Conservation (phyloP, 768 basidiomycete species). For the Lyophyllum decastes region DNA sequence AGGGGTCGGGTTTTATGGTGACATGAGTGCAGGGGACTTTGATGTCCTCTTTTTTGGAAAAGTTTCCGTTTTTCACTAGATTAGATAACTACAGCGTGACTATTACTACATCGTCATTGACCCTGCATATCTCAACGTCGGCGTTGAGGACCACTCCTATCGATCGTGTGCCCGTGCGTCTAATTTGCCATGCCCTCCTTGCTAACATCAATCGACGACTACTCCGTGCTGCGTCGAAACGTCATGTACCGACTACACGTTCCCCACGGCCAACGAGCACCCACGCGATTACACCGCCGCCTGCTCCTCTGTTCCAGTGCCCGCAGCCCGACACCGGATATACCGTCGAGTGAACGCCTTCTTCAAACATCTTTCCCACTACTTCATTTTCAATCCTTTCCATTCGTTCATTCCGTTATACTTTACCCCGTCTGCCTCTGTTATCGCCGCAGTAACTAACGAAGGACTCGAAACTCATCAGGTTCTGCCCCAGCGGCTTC, state of each 20-base stretch:
- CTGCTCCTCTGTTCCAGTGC: conserved; percentile 17
- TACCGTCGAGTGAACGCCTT: conserved; percentile 27
- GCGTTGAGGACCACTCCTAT: neutral
- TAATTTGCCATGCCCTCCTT: neutral
- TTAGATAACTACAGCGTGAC: conserved; percentile 4
- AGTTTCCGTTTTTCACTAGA: neutral
- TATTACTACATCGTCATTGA: conserved; percentile 34
- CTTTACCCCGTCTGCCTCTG: too few relatives aligned
- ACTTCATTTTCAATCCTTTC: too few relatives aligned
- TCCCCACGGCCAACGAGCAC: conserved; percentile 27
- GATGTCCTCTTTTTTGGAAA: too few relatives aligned
- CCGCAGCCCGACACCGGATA: conserved; percentile 20
- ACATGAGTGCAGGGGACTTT: too few relatives aligned
- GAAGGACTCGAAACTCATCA: too few relatives aligned
- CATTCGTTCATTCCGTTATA: too few relatives aligned
- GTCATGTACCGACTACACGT: conserved; percentile 22
- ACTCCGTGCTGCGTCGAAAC: conserved; percentile 24
- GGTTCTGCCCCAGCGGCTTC: conserved; percentile 28
- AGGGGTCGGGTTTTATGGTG: conserved; percentile 25
- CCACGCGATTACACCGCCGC: conserved; percentile 24
- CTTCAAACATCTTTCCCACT: too few relatives aligned
- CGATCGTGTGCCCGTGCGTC: neutral
- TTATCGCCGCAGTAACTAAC: too few relatives aligned
- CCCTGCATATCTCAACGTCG: neutral
- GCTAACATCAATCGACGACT: neutral